A percentile compares a stretch with the other conserved stretches of the same genome.
phyloP scores from a whole-genome alignment of 352 stramenopile species.

The Phytophthora europaea region DNA sequence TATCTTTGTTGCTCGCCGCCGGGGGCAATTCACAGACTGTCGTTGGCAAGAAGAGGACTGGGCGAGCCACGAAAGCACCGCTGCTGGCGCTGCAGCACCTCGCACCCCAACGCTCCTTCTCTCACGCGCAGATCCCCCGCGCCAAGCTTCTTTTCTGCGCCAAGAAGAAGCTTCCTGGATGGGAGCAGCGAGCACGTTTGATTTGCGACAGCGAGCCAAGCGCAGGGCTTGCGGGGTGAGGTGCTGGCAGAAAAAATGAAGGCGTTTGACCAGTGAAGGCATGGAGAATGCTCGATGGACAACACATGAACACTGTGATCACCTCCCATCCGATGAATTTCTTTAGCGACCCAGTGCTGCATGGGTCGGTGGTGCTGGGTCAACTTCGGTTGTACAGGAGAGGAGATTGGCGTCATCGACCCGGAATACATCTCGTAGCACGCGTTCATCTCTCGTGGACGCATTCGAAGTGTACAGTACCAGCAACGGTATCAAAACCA shows the following conservation, averaged over 20 bases:
- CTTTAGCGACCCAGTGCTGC: constrained; percentile 13
- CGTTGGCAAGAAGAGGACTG: background rate
- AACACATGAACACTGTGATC: background rate
- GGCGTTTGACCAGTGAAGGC: background rate
- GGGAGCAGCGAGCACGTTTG: constrained; percentile 22
- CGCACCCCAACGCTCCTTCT: constrained; percentile 24
- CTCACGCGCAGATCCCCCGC: constrained; percentile 10
- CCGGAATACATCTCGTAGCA: background rate
- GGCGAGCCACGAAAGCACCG: background rate
- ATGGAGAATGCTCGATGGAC: background rate
- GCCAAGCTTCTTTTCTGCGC: constrained; percentile 21
- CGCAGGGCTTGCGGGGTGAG: constrained; percentile 6
- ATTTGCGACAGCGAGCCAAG: constrained; percentile 26
- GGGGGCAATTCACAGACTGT: background rate
- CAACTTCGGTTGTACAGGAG: background rate
- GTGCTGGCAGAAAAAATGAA: background rate
- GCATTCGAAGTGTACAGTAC: background rate
- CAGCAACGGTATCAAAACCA: background rate
- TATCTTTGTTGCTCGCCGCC: background rate
- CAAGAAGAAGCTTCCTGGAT: constrained; percentile 19
- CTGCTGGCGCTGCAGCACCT: constrained; percentile 1
- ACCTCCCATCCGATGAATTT: constrained; percentile 12
- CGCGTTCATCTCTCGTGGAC: too few species aligned
- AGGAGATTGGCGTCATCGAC: background rate
- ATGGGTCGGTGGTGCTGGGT: background rate